Conservation (phyloP, 495 filamentous ascomycete species). For the Apodospora peruviana region DNA sequence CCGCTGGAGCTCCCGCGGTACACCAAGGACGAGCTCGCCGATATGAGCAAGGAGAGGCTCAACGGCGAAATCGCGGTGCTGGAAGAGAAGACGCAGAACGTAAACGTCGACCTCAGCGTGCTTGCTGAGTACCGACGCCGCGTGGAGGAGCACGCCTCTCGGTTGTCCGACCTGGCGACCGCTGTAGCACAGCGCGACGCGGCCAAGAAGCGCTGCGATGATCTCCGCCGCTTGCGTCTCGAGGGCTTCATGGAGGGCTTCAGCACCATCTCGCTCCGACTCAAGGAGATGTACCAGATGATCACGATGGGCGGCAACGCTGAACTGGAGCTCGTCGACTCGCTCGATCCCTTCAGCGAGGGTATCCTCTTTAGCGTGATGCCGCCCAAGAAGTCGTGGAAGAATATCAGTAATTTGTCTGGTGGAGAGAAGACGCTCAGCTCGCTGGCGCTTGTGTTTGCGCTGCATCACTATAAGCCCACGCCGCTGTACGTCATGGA, state of each 20-base stretch:
- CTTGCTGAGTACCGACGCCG: slow-evolving; percentile 90
- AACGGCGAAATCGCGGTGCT: slow-evolving; percentile 83
- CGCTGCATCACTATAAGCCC: slow-evolving; percentile 95
- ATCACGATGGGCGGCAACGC: slow-evolving; percentile 99
- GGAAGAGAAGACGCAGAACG: slow-evolving; percentile 88
- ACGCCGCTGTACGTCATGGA: slow-evolving; percentile 99
- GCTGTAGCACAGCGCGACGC: slow-evolving; percentile 73
- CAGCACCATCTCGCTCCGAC: slow-evolving; percentile 82
- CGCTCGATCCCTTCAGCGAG: slow-evolving; percentile 91
- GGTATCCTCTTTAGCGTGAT: slow-evolving; percentile 96
- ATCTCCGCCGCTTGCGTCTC: slow-evolving; percentile 78
- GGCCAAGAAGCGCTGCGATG: slow-evolving; percentile 85
- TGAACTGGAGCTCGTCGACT: slow-evolving; percentile 93
- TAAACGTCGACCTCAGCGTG: slow-evolving; percentile 83
- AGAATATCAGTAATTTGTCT: slow-evolving; percentile 92
- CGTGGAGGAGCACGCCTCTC: slow-evolving; percentile 76
- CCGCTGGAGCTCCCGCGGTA: slow-evolving; percentile 66
- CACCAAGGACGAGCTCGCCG: slow-evolving; percentile 85
- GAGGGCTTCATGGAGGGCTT: slow-evolving; percentile 99
- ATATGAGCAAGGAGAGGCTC: slow-evolving; percentile 81
- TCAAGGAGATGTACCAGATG: slow-evolving; percentile 99
- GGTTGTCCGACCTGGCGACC: slow-evolving; percentile 69
- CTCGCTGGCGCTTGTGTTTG: slow-evolving; percentile 91
- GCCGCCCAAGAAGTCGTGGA: slow-evolving; percentile 99
- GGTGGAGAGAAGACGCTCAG: slow-evolving; percentile 97